Conservation (phyloP, 768 basidiomycete genomes). For the Multifurca ochricompacta region DNA sequence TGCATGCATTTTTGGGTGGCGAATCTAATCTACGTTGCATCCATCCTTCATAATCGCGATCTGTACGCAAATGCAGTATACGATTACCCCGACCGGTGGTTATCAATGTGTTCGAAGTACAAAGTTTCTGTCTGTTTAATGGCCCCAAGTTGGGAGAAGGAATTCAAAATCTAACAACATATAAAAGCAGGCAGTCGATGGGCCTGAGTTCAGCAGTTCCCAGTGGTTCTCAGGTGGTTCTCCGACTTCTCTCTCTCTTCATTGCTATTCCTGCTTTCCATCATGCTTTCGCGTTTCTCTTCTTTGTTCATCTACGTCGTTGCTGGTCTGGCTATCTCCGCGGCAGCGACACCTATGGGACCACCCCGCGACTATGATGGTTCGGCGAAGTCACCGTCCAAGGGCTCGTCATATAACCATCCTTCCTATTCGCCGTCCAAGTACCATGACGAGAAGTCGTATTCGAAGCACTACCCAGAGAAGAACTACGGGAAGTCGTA, state of each 20-base stretch:
- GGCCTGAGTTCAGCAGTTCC: slow-evolving; percentile 2
- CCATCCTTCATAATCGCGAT: background rate
- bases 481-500: background rate
- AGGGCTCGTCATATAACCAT: background rate
- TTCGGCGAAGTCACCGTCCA: background rate
- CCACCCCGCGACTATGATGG: background rate
- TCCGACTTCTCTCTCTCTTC: background rate
- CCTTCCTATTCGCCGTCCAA: background rate
- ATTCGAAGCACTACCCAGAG: background rate
- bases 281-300: slow-evolving; percentile 18
- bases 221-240: slow-evolving; percentile 4
- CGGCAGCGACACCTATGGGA: slow-evolving; percentile 10
- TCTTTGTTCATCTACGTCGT: slow-evolving; percentile 11
- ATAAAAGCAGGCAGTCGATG: background rate
- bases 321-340: slow-evolving; percentile 12
- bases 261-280: slow-evolving; percentile 10
- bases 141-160: background rate
- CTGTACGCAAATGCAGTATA: background rate
- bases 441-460: background rate
- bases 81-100: background rate
- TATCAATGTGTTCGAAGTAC: background rate
- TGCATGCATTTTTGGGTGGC: too few species aligned
- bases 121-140: too few species aligned
- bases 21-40: background rate
- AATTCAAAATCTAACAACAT: background rate